phyloP scores from a whole-genome alignment of 176 grass and related monocot species.

The Alloteropsis semialata region DNA sequence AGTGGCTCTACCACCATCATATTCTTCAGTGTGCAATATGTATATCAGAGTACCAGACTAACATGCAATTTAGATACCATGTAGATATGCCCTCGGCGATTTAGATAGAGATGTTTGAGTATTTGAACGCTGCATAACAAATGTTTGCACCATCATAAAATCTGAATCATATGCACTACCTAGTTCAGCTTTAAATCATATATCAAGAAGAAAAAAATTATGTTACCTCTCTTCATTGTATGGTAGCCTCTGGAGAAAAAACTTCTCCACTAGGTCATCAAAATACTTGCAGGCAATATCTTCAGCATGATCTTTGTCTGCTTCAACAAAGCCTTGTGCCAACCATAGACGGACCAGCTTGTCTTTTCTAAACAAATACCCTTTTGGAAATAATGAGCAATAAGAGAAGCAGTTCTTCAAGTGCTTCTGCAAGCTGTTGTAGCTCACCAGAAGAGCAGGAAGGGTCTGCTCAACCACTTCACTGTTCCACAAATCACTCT shows the following conservation, averaged over 20 bases:
- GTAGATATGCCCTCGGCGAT: background rate
- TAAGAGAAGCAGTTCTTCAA: conserved; percentile 38
- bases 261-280: conserved; percentile 25
- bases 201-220: background rate
- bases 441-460: conserved; percentile 41
- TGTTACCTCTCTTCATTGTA: conserved; percentile 18
- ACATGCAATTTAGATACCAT: background rate
- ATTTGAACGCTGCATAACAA: background rate
- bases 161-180: background rate
- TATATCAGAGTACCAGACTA: background rate
- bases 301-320: conserved; percentile 11
- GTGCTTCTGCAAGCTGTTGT: conserved; percentile 8
- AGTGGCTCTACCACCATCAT: background rate
- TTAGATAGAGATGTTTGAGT: background rate
- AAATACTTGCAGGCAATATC: conserved; percentile 37
- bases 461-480: conserved; percentile 12
- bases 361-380: conserved; percentile 33
- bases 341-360: conserved; percentile 46
- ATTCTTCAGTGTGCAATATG: background rate
- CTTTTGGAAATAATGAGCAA: conserved; percentile 43
- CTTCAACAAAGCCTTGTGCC: conserved; percentile 32
- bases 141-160: background rate
- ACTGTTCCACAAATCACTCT: conserved; percentile 35
- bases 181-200: conserved; percentile 9
- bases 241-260: conserved; percentile 25